These are phyloP conservation scores for Colletotrichum orbiculare DNA, from an alignment of 2,329 filamentous ascomycete species.

Conservation along the genomic window DNA sequence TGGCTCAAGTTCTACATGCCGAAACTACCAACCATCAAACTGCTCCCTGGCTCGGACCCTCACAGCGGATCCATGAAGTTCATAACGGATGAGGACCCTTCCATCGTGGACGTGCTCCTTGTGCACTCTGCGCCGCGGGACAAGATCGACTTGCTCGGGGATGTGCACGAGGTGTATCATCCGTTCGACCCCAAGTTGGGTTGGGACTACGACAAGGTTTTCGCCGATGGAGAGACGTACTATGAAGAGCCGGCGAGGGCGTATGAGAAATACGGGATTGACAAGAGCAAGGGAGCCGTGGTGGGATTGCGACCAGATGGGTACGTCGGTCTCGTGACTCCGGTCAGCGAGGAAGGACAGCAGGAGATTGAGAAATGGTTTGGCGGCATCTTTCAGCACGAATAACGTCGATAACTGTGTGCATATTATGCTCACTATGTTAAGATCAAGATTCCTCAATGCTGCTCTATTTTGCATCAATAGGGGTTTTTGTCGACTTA, in stretches of 20 bases:
- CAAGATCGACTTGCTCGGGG: constrained; percentile 60
- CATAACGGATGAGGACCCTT: constrained; percentile 47
- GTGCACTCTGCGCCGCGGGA: constrained; percentile 67
- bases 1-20: constrained; percentile 44
- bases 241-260: constrained; percentile 62
- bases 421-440: too few species aligned
- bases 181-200: constrained; percentile 48
- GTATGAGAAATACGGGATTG: constrained; percentile 69
- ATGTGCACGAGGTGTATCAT: constrained; percentile 51
- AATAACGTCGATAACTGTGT: background rate
- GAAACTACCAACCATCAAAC: constrained; percentile 23
- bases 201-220: constrained; percentile 68
- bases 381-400: constrained; percentile 14
- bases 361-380: constrained; percentile 28
- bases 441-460: too few species aligned
- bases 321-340: constrained; percentile 28
- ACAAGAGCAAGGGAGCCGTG: constrained; percentile 40
- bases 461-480: too few species aligned
- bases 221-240: constrained; percentile 64
- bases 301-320: constrained; percentile 30
- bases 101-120: constrained; percentile 63
- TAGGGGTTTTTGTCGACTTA: too few species aligned
- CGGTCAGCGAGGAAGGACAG: constrained; percentile 6
- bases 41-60: constrained; percentile 26
- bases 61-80: constrained; percentile 29